These are phyloP conservation scores for Nadsonia starkeyi-henricii DNA, from an alignment of 1,139 yeast species.

Conservation along the genomic window DNA sequence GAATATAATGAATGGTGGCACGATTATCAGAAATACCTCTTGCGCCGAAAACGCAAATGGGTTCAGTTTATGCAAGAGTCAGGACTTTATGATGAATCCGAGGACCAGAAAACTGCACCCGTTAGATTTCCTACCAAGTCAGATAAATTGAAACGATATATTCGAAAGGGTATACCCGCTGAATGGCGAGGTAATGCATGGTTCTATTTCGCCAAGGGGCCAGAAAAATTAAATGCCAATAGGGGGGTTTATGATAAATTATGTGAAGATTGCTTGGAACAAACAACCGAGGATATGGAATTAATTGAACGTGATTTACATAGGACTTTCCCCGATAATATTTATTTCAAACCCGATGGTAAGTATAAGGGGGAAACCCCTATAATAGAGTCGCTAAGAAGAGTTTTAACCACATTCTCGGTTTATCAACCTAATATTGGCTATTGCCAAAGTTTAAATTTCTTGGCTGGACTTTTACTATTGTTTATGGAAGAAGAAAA, in stretches of 20 bases:
- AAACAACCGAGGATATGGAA: conserved; percentile 61
- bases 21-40: conserved; percentile 47
- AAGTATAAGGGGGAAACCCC: conserved; percentile 34
- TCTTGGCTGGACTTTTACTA: conserved; percentile 72
- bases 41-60: conserved; percentile 68
- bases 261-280: conserved; percentile 37
- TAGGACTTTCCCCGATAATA: conserved; percentile 88
- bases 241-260: conserved; percentile 61
- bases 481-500: conserved; percentile 79
- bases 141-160: conserved; percentile 65
- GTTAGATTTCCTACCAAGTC: conserved; percentile 68
- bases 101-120: conserved; percentile 16
- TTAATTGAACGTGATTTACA: conserved; percentile 86
- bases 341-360: conserved; percentile 34
- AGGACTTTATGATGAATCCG: conserved; percentile 41
- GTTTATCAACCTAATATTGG: conserved; percentile 83
- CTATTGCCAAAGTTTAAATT: conserved; percentile 88
- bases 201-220: conserved; percentile 94
- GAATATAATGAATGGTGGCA: conserved; percentile 66
- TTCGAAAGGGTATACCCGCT: conserved; percentile 87
- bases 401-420: conserved; percentile 76
- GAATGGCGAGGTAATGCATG: conserved; percentile 97
- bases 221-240: conserved; percentile 54
- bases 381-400: conserved; percentile 55
- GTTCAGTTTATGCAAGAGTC: conserved; percentile 43